Percentiles rank a stretch among this genome's conserved stretches.
These are phyloP conservation scores for Luvunga scandens DNA, from an alignment of 345 rosid species.

Conservation along the genomic window DNA sequence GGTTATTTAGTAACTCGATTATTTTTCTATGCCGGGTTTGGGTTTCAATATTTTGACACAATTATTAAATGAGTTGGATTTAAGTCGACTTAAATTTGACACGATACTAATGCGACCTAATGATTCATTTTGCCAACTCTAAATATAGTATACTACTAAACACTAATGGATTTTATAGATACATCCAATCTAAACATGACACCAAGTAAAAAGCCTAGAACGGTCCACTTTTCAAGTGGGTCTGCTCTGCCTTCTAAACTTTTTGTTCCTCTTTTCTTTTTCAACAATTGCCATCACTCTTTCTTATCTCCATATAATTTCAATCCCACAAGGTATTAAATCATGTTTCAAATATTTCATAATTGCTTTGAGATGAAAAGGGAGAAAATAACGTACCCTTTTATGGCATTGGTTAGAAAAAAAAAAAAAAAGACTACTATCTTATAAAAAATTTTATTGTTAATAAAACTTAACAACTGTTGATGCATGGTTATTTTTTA, in stretches of 20 bases:
- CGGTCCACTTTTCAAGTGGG: slow-evolving; percentile 36
- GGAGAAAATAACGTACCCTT: background rate
- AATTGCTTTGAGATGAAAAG: slow-evolving; percentile 22
- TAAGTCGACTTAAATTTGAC: too few relatives aligned
- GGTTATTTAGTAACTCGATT: too few relatives aligned
- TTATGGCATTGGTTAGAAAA: too few relatives aligned
- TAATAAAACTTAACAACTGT: slow-evolving; percentile 5
- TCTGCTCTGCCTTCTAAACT: background rate
- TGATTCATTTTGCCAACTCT: too few relatives aligned
- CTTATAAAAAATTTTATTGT: slow-evolving; percentile 13
- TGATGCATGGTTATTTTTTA: slow-evolving; percentile 13
- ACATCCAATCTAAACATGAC: slow-evolving; percentile 10
- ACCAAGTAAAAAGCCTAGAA: slow-evolving; percentile 9
- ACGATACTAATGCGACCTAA: too few relatives aligned
- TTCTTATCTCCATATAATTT: slow-evolving; percentile 34
- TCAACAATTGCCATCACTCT: slow-evolving; percentile 31
- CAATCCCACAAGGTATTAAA: slow-evolving; percentile 26
- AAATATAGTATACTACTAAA: background rate
- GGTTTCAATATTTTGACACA: too few relatives aligned
- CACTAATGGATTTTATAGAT: too few relatives aligned
- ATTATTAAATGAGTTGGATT: too few relatives aligned
- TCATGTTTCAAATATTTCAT: slow-evolving; percentile 29
- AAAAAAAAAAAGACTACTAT: slow-evolving; percentile 4
- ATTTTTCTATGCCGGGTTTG: too few relatives aligned
- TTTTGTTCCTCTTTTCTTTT: slow-evolving; percentile 15